Evolutionary conservation across 192 early-diverging fungal genomes (phyloP), one percentile per base, ranked within the genome.

Genomic region (Coemansia sp.): DNA sequence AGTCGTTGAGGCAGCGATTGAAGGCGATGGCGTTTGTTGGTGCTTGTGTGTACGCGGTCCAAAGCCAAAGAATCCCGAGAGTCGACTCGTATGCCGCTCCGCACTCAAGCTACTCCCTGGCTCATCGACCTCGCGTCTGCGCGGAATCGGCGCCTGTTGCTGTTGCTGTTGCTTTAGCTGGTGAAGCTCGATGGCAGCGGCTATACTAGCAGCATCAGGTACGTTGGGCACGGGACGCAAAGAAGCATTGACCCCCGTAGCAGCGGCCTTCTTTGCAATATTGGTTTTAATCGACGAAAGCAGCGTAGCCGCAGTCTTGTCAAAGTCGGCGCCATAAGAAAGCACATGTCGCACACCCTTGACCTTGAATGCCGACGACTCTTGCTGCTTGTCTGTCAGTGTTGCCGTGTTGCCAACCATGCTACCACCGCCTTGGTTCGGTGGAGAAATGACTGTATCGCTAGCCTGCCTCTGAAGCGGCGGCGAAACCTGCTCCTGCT

Each of bases 41-140:
- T 45, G 53, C 19, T 45, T 53, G 25, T 68, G 37, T 2, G 72
- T 4, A 1, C 81, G 69, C 38, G 70, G 81, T 0, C 73, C 81
- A 69, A 84, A 84, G 2, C 76, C 73, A 70, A 84, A 84, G 42
- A 84, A 65, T 4, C 81, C 81, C 6, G 81, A 84, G 11, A 84
- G 36, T 11, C 81, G 53, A 27, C 81, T 68, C 2, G 81, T 62
- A 36, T 65, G 60, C n/a, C 34, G 63, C 12, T 71, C 64, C 3
- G 46, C 34, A 5, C 42, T 57, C 36, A 38, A 36, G 34, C 59
- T 61, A 36, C 36, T 19, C 59, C 19, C 19, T 5, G 14, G 36
- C 19, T 58, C 55, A 58, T 58, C 55, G 29, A 17, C 14, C 55
- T 32, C 55, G 1, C 32, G 55, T 17, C 55, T 29, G 15, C 46